Evolutionary conservation across 192 early-diverging fungal genomes (phyloP).

Genomic region (Funneliformis mosseae): DNA sequence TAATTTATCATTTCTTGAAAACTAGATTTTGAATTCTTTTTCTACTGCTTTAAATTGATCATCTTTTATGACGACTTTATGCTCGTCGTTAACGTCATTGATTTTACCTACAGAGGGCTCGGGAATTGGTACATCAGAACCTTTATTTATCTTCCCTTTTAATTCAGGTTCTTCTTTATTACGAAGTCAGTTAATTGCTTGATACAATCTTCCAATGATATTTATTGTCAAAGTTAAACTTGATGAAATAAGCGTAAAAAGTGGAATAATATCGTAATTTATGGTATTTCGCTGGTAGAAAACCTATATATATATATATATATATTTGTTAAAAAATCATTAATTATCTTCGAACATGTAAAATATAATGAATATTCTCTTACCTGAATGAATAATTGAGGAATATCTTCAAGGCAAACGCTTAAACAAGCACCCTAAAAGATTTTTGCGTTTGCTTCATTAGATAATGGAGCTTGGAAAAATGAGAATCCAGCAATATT

Average conservation of each 20-base stretch:
- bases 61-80: too few relatives aligned
- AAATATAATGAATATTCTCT: neutral
- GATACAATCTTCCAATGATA: neutral
- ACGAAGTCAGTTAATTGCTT: neutral
- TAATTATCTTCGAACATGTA: neutral
- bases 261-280: slow-evolving; percentile 19
- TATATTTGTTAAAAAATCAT: neutral
- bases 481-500: neutral
- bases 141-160: too few relatives aligned
- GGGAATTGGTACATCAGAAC: too few relatives aligned
- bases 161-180: too few relatives aligned
- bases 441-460: neutral
- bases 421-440: slow-evolving; percentile 15
- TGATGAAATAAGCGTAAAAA: neutral
- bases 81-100: too few relatives aligned
- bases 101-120: too few relatives aligned
- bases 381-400: slow-evolving; percentile 32
- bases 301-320: neutral
- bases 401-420: slow-evolving; percentile 25
- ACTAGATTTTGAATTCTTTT: too few relatives aligned
- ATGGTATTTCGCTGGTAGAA: neutral
- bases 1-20: too few relatives aligned
- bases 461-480: slow-evolving; percentile 17
- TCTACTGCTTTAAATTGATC: too few relatives aligned
- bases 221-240: neutral